A percentile compares a stretch with the other conserved stretches of the same genome.
Conservation (phyloP, 208 protist genomes). For the Wallacemonas sp. region DNA sequence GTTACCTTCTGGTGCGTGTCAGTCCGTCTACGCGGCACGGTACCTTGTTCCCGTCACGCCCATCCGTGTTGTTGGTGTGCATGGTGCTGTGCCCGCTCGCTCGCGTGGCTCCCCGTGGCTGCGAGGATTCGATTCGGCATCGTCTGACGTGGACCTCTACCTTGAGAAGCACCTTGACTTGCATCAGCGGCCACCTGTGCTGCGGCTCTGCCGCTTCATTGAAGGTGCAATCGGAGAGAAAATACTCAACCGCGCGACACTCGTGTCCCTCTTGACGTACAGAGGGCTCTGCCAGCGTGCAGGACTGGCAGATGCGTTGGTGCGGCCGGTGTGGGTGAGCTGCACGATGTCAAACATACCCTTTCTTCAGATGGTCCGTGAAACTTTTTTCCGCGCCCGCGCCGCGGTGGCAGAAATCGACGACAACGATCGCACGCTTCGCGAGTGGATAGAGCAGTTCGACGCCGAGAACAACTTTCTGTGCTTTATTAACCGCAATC, state of each 20-base stretch:
- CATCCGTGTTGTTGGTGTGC: conserved; percentile 47
- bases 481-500: conserved; percentile 42
- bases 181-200: conserved; percentile 30
- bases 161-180: conserved; percentile 25
- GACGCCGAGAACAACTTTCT: conserved; percentile 49
- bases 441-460: conserved; percentile 28
- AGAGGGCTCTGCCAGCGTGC: conserved; percentile 30
- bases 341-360: conserved; percentile 49
- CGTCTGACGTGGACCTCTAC: conserved; percentile 27
- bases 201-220: conserved; percentile 49
- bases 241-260: conserved; percentile 35
- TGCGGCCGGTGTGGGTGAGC: conserved; percentile 48
- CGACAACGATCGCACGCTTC: conserved; percentile 31
- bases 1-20: too few relatives aligned
- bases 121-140: conserved; percentile 28
- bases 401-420: conserved; percentile 47
- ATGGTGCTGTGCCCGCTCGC: conserved; percentile 35
- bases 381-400: conserved; percentile 46
- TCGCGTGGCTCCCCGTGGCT: conserved; percentile 56
- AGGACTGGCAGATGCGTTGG: conserved; percentile 33
- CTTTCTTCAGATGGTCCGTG: conserved; percentile 46
- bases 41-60: conserved; percentile 49
- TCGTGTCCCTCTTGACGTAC: conserved; percentile 40
- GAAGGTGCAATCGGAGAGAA: conserved; percentile 41
- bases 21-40: too few relatives aligned